Conservation (phyloP, 192 early-diverging fungal genomes). For the Backusella liffmaniae region DNA sequence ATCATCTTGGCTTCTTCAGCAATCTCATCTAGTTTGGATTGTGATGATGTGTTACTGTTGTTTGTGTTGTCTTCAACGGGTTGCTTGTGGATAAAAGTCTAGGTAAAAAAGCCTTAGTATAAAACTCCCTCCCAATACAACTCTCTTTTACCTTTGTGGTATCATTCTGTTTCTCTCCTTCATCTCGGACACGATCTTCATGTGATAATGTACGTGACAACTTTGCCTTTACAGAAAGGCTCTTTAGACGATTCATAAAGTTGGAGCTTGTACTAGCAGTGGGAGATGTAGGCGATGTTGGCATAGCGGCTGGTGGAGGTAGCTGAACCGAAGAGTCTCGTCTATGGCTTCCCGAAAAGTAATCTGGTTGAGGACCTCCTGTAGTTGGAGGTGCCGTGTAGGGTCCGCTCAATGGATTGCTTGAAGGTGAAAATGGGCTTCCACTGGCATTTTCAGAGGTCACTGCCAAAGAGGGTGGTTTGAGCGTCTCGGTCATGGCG, state of each 20-base stretch:
- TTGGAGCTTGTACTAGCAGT: constrained; percentile 7
- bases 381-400: constrained; percentile 35
- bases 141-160: neutral
- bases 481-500: neutral
- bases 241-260: constrained; percentile 48
- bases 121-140: too few relatives aligned
- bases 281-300: constrained; percentile 17
- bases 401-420: constrained; percentile 24
- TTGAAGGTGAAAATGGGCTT: neutral
- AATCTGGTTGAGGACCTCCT: constrained; percentile 16
- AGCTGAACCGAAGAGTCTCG: constrained; percentile 26
- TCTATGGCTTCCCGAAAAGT: constrained; percentile 31
- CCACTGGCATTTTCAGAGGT: neutral
- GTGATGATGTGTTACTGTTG: neutral
- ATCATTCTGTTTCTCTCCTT: neutral
- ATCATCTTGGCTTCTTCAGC: neutral
- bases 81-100: neutral
- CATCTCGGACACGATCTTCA: constrained; percentile 22
- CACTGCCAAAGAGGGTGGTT: neutral
- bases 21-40: neutral
- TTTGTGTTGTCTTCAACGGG: neutral
- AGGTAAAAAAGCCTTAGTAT: neutral
- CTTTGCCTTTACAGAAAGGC: constrained; percentile 44
- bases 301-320: constrained; percentile 36
- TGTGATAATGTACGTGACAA: constrained; percentile 40